Conservation (phyloP, 352 stramenopile genomes). For the Elongisporangium prolatum region DNA sequence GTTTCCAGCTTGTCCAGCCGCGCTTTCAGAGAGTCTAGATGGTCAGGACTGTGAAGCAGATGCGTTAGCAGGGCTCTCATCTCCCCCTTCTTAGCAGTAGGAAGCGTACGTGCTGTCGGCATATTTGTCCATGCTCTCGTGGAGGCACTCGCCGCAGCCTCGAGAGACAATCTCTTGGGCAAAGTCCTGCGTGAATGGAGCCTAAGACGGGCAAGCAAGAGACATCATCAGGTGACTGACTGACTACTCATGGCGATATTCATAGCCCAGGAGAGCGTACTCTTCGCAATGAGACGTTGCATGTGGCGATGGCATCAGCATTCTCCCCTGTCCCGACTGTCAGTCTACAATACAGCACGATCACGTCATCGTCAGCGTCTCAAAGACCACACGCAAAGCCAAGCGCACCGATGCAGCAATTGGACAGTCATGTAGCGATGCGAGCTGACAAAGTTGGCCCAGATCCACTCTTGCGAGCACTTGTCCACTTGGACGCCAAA, state of each 20-base stretch:
- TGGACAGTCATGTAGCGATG: slow-evolving; percentile 59
- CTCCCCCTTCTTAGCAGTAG: not conserved
- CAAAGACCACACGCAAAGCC: no score
- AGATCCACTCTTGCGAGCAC: slow-evolving; percentile 60
- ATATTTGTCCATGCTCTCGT: slow-evolving; percentile 55
- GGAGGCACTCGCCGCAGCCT: slow-evolving; percentile 58
- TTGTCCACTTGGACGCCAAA: slow-evolving; percentile 78
- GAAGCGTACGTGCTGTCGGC: slow-evolving; percentile 52
- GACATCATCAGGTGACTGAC: no score
- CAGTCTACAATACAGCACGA: slow-evolving; percentile 7
- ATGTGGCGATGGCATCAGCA: slow-evolving; percentile 42
- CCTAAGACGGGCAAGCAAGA: slow-evolving; percentile 12
- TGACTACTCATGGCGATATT: not conserved
- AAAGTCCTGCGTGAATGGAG: slow-evolving; percentile 47
- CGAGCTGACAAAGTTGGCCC: slow-evolving; percentile 56
- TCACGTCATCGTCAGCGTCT: no score
- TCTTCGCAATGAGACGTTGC: slow-evolving; percentile 37
- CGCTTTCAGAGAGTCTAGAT: slow-evolving; percentile 26
- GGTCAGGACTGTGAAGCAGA: slow-evolving; percentile 8
- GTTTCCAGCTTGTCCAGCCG: slow-evolving; percentile 45
- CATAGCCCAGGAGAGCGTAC: slow-evolving; percentile 17
- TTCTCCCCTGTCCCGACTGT: slow-evolving; percentile 13
- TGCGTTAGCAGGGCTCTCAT: not conserved
- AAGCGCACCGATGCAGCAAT: slow-evolving; percentile 47
- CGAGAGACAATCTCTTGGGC: slow-evolving; percentile 52